A percentile compares a stretch with the other conserved stretches of the same genome.
Evolutionary conservation across 2,329 filamentous ascomycete species (phyloP).

Genomic region (Sporothrix variecibatus): DNA sequence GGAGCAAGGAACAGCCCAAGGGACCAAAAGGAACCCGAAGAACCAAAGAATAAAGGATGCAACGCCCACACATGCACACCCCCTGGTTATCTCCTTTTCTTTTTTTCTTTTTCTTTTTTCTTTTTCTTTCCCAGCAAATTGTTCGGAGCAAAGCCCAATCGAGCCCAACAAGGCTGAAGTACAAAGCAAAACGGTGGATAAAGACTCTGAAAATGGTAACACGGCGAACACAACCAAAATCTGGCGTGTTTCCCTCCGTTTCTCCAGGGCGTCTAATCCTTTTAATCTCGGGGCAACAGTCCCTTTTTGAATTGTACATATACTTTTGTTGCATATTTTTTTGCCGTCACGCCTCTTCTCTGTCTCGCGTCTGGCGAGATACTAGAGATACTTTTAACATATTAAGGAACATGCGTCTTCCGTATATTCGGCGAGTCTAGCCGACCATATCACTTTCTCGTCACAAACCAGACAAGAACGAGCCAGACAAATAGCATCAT

Average conservation of each 20-base stretch:
- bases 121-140: not conserved
- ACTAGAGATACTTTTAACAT: not conserved
- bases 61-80: not conserved
- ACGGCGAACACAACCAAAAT: conserved; percentile 8
- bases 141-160: conserved; percentile 15
- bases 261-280: not conserved
- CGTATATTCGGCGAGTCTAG: not conserved
- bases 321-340: not conserved
- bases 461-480: not conserved
- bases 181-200: not conserved
- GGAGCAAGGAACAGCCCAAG: not conserved
- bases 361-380: not conserved
- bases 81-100: not conserved
- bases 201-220: not conserved
- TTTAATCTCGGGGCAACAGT: conserved; percentile 7
- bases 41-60: not conserved
- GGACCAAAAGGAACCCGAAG: not conserved
- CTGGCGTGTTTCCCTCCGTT: not conserved
- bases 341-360: not conserved
- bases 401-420: not conserved
- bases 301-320: not conserved
- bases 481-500: not conserved
- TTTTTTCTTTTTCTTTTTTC: not conserved
- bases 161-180: conserved; percentile 11
- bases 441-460: not conserved